A percentile compares a stretch with the other conserved stretches of the same genome.
Evolutionary conservation across 2,329 filamentous ascomycete species (phyloP).

Genomic region (Cercospora berteroae): DNA sequence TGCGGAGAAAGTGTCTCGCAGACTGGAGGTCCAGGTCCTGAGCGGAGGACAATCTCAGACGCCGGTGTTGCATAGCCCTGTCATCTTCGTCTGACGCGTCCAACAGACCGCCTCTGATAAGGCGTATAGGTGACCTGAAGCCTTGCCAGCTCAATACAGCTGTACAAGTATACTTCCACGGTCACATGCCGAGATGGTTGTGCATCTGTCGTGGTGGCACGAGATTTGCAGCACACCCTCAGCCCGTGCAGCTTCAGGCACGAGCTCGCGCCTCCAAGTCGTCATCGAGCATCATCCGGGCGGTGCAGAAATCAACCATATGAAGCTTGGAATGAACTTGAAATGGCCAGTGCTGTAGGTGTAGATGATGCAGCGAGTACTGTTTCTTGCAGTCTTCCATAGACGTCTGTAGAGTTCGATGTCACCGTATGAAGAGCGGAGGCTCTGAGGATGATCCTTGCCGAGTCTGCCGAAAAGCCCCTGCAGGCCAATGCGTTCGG

Average conservation of each 20-base stretch:
- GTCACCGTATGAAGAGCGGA: background rate
- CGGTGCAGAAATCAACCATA: background rate
- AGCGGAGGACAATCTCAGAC: background rate
- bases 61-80: background rate
- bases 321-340: background rate
- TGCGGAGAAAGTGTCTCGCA: no score
- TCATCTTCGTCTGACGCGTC: background rate
- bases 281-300: conserved; percentile 1
- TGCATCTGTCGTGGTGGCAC: background rate
- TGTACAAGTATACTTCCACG: background rate
- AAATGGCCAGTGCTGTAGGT: background rate
- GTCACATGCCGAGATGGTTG: background rate
- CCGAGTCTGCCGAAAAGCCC: conserved; percentile 1
- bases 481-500: conserved; percentile 3
- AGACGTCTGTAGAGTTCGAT: background rate
- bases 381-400: background rate
- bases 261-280: background rate
- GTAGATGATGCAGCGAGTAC: background rate
- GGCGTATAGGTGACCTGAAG: background rate
- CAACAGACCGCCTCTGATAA: background rate
- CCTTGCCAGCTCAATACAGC: background rate
- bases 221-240: background rate
- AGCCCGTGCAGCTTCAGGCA: background rate
- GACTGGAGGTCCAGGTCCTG: background rate
- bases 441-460: background rate